Evolutionary conservation across 192 early-diverging fungal species (phyloP), one percentile per base, ranked within the genome.

Genomic region (Phlyctochytrium arcticum): DNA sequence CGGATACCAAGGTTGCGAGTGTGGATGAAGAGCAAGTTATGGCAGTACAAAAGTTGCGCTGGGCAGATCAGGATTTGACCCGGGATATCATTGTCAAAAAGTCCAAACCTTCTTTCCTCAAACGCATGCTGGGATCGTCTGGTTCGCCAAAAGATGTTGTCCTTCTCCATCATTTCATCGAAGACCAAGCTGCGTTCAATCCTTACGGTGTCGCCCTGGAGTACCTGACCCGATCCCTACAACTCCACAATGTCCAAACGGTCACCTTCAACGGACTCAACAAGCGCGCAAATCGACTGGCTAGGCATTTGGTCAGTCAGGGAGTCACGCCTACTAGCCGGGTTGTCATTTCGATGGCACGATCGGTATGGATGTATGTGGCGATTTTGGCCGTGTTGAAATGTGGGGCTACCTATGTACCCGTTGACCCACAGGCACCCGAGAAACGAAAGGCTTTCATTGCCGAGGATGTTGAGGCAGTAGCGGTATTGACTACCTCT

Each of bases 351-450:
- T 65, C 51, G n/a, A 36, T 67, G 3, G 17, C 33, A 3, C 65
- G 65, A 2, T 57, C 44, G 6, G 44, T 44, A 15, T 36, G n/a
- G 12, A 72, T 72, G 68, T 29, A 36, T 29, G 29, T 69, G n/a
- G 33, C 68, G 6, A 73, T 73, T 34, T 6, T 69, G 5, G 68
- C 19, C n/a, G 32, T 69, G n/a, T 27, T 71, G 68, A 69, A 69
- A 54, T 5, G 58, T 29, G 68, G 68, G 17, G 68, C 50, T 36
- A 64, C 37, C 7, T 67, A 67, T 68, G 65, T 67, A 17, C 65
- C 65, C 21, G 31, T 71, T 17, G 69, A 66, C 31, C 62, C 62
- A 9, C 62, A 67, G 12, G 33, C 36, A 29, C 69, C 69, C 2
- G 36, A 19, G 8, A 46, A 56, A 29, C 63, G 68, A 30, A 55